These are phyloP conservation scores for Eucalyptus virginea DNA, from an alignment of 345 rosid genomes.

Conservation along the genomic window DNA sequence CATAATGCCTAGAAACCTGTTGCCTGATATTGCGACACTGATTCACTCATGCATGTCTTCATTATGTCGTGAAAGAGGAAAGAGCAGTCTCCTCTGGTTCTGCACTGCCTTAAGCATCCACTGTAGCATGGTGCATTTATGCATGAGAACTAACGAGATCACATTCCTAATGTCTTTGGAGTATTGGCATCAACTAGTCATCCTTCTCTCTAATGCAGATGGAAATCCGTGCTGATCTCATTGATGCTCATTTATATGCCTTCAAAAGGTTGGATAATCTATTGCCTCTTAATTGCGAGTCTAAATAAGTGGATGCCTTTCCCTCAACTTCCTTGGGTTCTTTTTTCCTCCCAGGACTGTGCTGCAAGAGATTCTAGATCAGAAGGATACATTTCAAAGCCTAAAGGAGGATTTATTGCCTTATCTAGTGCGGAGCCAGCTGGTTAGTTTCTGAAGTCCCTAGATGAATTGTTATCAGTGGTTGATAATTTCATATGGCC, in stretches of 20 bases:
- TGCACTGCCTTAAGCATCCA: background rate
- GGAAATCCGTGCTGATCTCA: constrained; percentile 89
- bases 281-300: background rate
- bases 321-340: background rate
- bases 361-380: constrained; percentile 62
- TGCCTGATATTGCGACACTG: background rate
- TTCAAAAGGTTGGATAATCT: constrained; percentile 66
- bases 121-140: background rate
- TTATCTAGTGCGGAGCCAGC: constrained; percentile 84
- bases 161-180: background rate
- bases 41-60: background rate
- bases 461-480: background rate
- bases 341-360: constrained; percentile 35
- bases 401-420: constrained; percentile 82
- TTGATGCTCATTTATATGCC: constrained; percentile 96
- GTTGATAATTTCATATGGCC: background rate
- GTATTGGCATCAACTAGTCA: background rate
- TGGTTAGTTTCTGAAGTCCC: constrained; percentile 50
- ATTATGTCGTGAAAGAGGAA: background rate
- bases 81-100: background rate
- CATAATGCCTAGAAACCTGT: background rate
- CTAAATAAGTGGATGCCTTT: background rate
- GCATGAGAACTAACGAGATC: background rate
- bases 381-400: constrained; percentile 66
- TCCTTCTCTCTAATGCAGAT: constrained; percentile 31